Base-by-base conservation (phyloP, 225 moss, liverwort and hornwort genomes). In the Polytrichum formosum region DNA sequence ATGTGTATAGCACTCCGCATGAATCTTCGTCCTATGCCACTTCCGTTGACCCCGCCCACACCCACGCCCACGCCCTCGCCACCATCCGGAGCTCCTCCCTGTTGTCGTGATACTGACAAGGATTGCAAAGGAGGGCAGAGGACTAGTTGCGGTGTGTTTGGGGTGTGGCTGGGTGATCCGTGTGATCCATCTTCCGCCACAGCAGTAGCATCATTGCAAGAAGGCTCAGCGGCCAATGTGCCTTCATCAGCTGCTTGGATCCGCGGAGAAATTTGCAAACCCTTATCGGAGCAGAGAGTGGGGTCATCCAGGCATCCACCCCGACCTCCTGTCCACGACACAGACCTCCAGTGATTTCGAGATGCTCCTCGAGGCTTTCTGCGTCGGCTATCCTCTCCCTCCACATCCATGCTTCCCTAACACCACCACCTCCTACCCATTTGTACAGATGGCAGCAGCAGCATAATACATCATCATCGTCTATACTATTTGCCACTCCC, bases 1-100 rank as follows among this genome's bases (percentile, higher is more conserved):
- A 96, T 91, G 37, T 96, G 91, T 80, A 93, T 29, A 2, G 90
- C 84, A 73, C 89, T 91, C 81, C 70, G 87, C 75, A 84, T 87
- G 66, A 68, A 72, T 71, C 67, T 81, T 1, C 53, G 56, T 28
- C n/a, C 19, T 63, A 73, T 75, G 0, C 67, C 56, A 33, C 7
- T 7, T 23, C 23, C 23, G 23, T 0, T 23, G 23, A 23, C 23
- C 23, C 23, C 23, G 23, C 23, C 31, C 31, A 1, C 7, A 1
- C 31, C 31, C 31, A 26, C 29, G 29, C 31, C 46, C 46, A 13
- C 4, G 16, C 37, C 37, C 37, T 0, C 13, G 0, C 23, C n/a
- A 3, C 6, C 23, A 54, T 54, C 31, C 64, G 7, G 46, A 33
- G 53, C 63, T 46, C 80, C 60, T 62, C 3, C 58, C 72, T 76